phyloP scores from a whole-genome alignment of 129 eudicot species.

The Ambrosia artemisiifolia region DNA sequence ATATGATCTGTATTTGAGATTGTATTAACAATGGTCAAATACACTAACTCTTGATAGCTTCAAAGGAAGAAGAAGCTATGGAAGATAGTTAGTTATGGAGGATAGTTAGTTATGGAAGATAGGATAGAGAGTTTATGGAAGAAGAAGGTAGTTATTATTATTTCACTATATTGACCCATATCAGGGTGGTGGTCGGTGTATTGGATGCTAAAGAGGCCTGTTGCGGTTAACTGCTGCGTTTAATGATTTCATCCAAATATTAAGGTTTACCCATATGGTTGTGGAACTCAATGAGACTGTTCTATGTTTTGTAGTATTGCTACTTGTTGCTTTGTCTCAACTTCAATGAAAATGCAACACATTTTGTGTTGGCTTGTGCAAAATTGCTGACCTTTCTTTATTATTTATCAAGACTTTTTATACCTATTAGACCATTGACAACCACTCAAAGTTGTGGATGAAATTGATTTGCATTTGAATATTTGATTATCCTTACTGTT shows the following conservation, averaged over 20 bases:
- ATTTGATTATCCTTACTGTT: not conserved
- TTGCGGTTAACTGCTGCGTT: not conserved
- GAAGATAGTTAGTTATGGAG: no score
- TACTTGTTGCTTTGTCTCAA: constrained; percentile 5
- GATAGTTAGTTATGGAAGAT: no score
- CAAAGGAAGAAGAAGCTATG: no score
- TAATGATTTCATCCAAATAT: not conserved
- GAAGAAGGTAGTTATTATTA: no score
- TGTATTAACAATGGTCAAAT: no score
- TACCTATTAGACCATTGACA: not conserved
- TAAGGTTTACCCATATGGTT: not conserved
- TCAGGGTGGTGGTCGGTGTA: no score
- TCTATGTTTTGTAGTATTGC: constrained; percentile 7
- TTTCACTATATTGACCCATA: no score
- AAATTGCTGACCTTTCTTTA: not conserved
- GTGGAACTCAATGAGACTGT: constrained; percentile 5
- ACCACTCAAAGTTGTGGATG: not conserved
- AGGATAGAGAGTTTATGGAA: no score
- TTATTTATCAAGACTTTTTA: not conserved
- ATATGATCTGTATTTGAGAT: no score
- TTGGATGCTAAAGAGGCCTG: no score
- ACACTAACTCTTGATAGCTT: no score
- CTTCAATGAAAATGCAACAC: not conserved
- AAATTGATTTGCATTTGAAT: not conserved
- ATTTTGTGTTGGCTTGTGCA: not conserved